Percentiles rank a stretch among this genome's conserved stretches.
These are phyloP conservation scores for Penicillium sp. DNA, from an alignment of 2,329 filamentous ascomycete species.

Conservation along the genomic window DNA sequence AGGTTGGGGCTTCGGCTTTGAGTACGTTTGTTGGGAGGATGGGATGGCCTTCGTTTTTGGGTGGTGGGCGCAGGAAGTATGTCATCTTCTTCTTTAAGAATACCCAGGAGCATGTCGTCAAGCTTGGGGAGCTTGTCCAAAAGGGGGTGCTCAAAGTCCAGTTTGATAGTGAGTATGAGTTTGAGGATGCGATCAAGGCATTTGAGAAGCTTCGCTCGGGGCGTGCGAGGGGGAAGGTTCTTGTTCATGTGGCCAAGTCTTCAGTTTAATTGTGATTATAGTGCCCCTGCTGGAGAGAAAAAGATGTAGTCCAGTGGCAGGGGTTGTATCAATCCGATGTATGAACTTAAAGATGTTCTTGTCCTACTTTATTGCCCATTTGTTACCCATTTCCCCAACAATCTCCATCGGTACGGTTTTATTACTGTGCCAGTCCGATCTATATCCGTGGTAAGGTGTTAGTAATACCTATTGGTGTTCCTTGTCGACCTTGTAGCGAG, in stretches of 20 bases:
- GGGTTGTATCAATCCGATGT: no score
- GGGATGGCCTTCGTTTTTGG: constrained; percentile 45
- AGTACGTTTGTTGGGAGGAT: constrained; percentile 35
- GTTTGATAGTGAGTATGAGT: constrained; percentile 52
- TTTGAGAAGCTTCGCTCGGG: constrained; percentile 56
- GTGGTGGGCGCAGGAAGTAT: constrained; percentile 45
- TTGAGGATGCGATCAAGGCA: constrained; percentile 54
- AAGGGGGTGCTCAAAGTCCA: constrained; percentile 56
- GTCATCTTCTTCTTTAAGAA: constrained; percentile 34
- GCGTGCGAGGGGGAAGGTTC: constrained; percentile 55
- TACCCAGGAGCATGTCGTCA: constrained; percentile 43
- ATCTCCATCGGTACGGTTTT: no score
- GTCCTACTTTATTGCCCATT: no score
- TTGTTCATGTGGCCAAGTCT: constrained; percentile 38
- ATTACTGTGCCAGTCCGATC: no score
- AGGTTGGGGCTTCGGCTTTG: constrained; percentile 44
- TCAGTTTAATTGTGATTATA: no score
- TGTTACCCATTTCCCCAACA: no score
- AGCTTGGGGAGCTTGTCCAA: constrained; percentile 52
- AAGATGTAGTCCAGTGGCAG: no score
- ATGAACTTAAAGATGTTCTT: no score
- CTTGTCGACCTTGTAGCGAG: no score
- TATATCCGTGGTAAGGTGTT: no score
- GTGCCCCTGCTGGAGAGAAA: no score
- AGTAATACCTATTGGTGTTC: no score